These are phyloP conservation scores for Neurospora sp. DNA, from an alignment of 495 filamentous ascomycete species.

Conservation along the genomic window DNA sequence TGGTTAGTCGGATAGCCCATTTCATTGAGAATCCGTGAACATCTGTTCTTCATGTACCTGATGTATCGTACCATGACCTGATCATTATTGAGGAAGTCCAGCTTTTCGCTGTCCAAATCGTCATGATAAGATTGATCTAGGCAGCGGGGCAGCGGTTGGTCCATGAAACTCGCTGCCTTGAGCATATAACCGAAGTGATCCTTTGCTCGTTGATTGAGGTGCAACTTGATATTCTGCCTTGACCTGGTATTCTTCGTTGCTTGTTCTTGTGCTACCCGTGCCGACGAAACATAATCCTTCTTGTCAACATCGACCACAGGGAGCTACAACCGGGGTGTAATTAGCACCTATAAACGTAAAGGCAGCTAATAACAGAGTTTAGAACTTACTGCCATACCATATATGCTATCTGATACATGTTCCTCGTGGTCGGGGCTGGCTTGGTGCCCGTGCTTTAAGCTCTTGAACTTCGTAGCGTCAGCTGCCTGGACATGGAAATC, in stretches of 20 bases:
- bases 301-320: conserved; percentile 5
- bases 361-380: too few species aligned
- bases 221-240: not conserved
- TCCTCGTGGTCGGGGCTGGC: not conserved
- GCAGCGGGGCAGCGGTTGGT: conserved; percentile 2
- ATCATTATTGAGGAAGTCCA: not conserved
- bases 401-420: not conserved
- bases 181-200: not conserved
- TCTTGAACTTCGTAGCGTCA: not conserved
- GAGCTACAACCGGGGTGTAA: not conserved
- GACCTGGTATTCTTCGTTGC: not conserved
- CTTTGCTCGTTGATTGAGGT: not conserved
- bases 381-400: not conserved
- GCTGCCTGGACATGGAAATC: not conserved
- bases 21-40: not conserved
- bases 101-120: not conserved
- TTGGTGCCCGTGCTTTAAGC: not conserved
- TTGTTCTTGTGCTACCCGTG: not conserved
- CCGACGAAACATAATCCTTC: not conserved
- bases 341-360: not conserved
- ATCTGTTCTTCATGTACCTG: not conserved
- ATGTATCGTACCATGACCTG: conserved; percentile 6
- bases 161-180: not conserved
- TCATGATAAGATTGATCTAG: conserved; percentile 6
- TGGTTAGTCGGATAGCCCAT: not conserved